Conservation (phyloP, 2,329 filamentous ascomycete species). For the Xylariaceae sp. region DNA sequence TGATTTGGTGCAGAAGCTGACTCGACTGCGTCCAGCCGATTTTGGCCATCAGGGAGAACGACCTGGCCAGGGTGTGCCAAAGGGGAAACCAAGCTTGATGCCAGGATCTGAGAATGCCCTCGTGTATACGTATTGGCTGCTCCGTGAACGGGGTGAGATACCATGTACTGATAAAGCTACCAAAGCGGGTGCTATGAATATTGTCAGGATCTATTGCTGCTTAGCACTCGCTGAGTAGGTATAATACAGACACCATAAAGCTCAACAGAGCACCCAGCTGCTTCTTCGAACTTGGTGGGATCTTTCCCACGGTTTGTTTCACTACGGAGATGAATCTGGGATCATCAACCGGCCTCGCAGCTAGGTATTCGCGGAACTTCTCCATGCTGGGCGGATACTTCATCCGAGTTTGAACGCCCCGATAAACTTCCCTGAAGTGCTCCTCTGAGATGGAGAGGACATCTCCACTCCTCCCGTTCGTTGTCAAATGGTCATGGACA, state of each 20-base stretch:
- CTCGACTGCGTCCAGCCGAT: slow-evolving; percentile 50
- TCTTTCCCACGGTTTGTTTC: background rate
- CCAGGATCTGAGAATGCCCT: slow-evolving; percentile 54
- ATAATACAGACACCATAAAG: background rate
- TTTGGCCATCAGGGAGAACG: slow-evolving; percentile 47
- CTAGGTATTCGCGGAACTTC: slow-evolving; percentile 4
- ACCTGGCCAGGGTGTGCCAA: slow-evolving; percentile 48
- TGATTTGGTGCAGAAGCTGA: slow-evolving; percentile 45
- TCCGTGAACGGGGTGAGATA: slow-evolving; percentile 52
- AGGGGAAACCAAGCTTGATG: slow-evolving; percentile 49
- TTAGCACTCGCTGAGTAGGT: background rate
- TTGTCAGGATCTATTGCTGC: background rate
- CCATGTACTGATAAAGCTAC: slow-evolving; percentile 55
- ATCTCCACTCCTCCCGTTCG: too few species aligned
- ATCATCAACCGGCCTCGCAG: slow-evolving; percentile 1
- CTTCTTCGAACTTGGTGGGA: background rate
- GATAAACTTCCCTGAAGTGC: background rate
- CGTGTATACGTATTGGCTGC: slow-evolving; percentile 50
- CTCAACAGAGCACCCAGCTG: slow-evolving; percentile 5
- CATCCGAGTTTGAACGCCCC: background rate
- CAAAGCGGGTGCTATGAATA: slow-evolving; percentile 48
- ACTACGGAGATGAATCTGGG: background rate
- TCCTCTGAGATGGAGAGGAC: background rate
- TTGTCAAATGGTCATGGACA: background rate
- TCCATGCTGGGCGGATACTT: background rate